Conservation (phyloP, 768 basidiomycete genomes). For the Pleurotus ostreatus region DNA sequence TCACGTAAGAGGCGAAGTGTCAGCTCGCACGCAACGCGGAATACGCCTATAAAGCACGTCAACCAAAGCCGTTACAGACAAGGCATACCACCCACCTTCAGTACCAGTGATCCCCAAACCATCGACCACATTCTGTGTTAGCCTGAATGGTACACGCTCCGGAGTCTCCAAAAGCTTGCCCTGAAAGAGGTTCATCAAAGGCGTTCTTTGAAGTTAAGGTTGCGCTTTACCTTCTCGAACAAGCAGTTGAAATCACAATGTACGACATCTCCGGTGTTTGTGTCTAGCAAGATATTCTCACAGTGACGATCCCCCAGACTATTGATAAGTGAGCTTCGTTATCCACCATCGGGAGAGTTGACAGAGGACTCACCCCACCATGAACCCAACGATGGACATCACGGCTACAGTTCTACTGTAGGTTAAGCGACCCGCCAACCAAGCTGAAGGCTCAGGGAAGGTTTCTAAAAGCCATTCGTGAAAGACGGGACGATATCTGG, state of each 20-base stretch:
- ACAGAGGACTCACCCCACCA: constrained; percentile 68
- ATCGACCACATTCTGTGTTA: constrained; percentile 91
- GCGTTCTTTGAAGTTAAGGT: not conserved
- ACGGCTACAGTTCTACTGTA: constrained; percentile 92
- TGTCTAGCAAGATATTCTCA: constrained; percentile 94
- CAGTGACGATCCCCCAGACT: constrained; percentile 98
- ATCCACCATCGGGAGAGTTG: not conserved
- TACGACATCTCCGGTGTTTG: constrained; percentile 82
- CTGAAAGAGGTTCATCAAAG: constrained; percentile 16
- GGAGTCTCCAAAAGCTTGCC: constrained; percentile 85
- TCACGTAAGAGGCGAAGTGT: constrained; percentile 82
- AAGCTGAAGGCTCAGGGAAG: constrained; percentile 94
- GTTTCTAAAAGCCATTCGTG: constrained; percentile 98
- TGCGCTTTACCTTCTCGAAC: constrained; percentile 77
- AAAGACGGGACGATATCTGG: constrained; percentile 82
- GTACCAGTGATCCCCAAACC: constrained; percentile 91
- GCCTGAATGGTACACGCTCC: constrained; percentile 90
- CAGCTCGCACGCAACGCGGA: constrained; percentile 87
- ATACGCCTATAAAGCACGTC: constrained; percentile 54
- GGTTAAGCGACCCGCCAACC: constrained; percentile 83
- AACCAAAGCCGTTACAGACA: no score
- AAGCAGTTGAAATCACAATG: constrained; percentile 98
- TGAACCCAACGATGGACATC: constrained; percentile 98
- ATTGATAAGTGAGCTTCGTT: not conserved
- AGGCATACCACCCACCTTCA: constrained; percentile 53